phyloP scores from a whole-genome alignment of 495 filamentous ascomycete species.

The Astrothelium macrocarpum region DNA sequence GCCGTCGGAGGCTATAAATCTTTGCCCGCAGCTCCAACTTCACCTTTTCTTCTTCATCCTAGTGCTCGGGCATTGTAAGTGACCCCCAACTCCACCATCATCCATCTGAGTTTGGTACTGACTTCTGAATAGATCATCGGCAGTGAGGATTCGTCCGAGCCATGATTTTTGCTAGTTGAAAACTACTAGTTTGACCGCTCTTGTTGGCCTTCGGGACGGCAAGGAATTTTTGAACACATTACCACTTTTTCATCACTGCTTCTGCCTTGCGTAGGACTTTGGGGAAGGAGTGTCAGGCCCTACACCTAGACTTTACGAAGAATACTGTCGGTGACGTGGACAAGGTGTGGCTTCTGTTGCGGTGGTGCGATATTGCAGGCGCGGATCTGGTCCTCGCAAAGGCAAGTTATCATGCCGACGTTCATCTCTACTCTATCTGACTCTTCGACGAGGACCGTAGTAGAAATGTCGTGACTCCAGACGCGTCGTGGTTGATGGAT shows the following conservation, averaged over 20 bases:
- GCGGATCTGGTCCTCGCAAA: no score
- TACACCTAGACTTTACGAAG: neutral
- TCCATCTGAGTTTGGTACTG: neutral
- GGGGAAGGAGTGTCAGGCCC: neutral
- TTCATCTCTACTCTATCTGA: no score
- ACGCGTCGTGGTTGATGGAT: no score
- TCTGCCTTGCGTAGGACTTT: neutral
- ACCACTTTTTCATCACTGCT: slow-evolving; percentile 18
- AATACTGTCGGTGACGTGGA: neutral
- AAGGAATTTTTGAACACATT: slow-evolving; percentile 38
- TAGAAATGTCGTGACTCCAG: no score
- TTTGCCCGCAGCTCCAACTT: neutral
- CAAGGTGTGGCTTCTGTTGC: neutral
- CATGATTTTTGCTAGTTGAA: slow-evolving; percentile 50
- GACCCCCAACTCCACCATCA: neutral
- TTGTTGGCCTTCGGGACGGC: slow-evolving; percentile 38
- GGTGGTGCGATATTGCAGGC: neutral
- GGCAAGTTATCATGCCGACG: no score
- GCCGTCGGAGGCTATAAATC: neutral
- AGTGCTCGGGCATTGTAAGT: slow-evolving; percentile 6
- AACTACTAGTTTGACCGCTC: slow-evolving; percentile 37
- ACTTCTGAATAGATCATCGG: slow-evolving; percentile 3
- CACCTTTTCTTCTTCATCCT: slow-evolving; percentile 1
- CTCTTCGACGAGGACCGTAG: no score
- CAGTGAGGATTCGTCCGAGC: slow-evolving; percentile 48